phyloP scores from a whole-genome alignment of 257 asterid genomes.

The Solanum chmielewskii region DNA sequence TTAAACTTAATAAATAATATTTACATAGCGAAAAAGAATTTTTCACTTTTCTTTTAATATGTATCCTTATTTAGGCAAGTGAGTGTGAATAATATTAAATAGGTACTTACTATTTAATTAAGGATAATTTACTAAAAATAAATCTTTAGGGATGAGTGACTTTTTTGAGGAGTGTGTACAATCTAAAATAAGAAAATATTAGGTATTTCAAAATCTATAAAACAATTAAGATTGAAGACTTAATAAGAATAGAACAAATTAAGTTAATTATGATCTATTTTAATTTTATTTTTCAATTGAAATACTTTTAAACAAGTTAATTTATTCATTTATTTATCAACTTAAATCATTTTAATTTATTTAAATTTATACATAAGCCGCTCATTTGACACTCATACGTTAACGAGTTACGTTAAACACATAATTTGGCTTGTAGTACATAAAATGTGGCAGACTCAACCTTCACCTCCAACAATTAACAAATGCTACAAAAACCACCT shows the following conservation, averaged over 20 bases:
- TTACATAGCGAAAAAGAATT: background rate
- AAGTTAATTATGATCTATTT: too few relatives aligned
- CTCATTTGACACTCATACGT: background rate
- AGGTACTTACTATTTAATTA: background rate
- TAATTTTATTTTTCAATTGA: too few relatives aligned
- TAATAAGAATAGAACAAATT: background rate
- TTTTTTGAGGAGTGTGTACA: background rate
- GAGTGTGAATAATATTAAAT: background rate
- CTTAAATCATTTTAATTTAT: background rate
- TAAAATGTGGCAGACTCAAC: background rate
- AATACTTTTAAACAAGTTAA: background rate
- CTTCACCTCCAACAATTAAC: background rate
- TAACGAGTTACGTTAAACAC: background rate
- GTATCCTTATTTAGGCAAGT: background rate
- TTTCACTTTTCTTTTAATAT: background rate
- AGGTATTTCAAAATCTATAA: background rate
- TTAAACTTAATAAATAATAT: background rate
- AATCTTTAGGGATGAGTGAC: background rate
- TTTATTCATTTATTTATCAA: too few relatives aligned
- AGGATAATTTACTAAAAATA: background rate
- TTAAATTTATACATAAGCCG: background rate
- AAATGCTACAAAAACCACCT: background rate
- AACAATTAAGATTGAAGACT: background rate
- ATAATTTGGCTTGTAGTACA: background rate
- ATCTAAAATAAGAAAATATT: background rate